Conservation (phyloP, 257 asterid species). For the Nicotiana tabacum region DNA sequence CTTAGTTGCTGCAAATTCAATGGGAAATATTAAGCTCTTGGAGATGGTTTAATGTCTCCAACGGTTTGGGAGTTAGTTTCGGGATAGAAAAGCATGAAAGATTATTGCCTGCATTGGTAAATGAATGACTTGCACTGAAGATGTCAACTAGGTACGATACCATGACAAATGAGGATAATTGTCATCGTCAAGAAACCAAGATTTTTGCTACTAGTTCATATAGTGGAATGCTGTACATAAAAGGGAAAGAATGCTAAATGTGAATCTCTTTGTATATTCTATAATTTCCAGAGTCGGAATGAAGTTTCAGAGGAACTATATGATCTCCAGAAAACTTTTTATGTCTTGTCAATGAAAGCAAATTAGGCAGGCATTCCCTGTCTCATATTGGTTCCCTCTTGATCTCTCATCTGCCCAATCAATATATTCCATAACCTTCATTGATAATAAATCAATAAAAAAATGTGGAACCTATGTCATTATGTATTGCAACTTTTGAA, state of each 20-base stretch:
- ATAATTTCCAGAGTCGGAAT: not conserved
- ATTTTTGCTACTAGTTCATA: slow-evolving; percentile 18
- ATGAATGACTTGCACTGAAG: not conserved
- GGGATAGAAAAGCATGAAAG: not conserved
- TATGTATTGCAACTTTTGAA: no score
- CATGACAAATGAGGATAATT: not conserved
- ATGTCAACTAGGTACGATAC: not conserved
- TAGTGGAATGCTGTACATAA: slow-evolving; percentile 24
- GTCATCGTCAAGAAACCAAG: slow-evolving; percentile 4
- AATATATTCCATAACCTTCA: no score
- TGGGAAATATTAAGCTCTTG: slow-evolving; percentile 87
- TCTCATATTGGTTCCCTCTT: not conserved
- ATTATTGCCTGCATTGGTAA: not conserved
- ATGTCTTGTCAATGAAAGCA: not conserved
- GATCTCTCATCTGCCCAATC: not conserved
- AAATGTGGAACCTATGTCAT: no score
- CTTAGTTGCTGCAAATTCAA: slow-evolving; percentile 89
- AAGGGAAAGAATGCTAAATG: slow-evolving; percentile 11
- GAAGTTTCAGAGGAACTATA: not conserved
- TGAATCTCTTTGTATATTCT: slow-evolving; percentile 19
- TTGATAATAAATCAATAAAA: not conserved
- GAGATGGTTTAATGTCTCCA: slow-evolving; percentile 64
- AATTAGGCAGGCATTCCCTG: not conserved
- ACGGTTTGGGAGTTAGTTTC: not conserved
- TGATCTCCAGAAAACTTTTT: not conserved